Conservation (phyloP, 306 rosid species). For the Pueraria montana region DNA sequence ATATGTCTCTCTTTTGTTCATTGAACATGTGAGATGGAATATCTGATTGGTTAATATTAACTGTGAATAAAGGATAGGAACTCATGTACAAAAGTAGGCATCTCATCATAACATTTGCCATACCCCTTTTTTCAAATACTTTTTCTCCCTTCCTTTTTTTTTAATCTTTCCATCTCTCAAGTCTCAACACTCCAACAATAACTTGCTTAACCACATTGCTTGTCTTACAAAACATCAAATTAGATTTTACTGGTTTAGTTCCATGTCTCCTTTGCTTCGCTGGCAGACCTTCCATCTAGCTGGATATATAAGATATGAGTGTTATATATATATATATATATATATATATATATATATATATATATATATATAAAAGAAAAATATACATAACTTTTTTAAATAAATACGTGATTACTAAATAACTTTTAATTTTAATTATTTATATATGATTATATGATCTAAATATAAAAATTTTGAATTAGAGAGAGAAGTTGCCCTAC, state of each 20-base stretch:
- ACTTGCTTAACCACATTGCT: conserved; percentile 45
- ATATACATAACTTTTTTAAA: too few species aligned
- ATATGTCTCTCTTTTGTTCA: conserved; percentile 48
- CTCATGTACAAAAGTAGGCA: conserved; percentile 49
- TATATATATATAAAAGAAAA: too few species aligned
- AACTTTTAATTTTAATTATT: too few species aligned
- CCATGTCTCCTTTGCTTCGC: conserved; percentile 39
- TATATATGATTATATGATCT: too few species aligned
- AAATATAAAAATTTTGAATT: too few species aligned
- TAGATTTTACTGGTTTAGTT: conserved; percentile 22
- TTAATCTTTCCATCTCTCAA: neutral
- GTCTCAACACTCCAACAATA: conserved; percentile 26
- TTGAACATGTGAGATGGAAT: conserved; percentile 51
- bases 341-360: too few species aligned
- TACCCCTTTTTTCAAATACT: conserved; percentile 7
- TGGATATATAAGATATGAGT: conserved; percentile 39
- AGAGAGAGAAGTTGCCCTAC: conserved; percentile 52
- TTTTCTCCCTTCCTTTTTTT: conserved; percentile 10
- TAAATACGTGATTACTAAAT: too few species aligned
- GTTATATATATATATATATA: conserved; percentile 31
- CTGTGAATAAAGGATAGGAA: conserved; percentile 39
- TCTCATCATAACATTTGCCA: conserved; percentile 53
- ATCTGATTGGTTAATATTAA: conserved; percentile 48
- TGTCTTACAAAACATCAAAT: conserved; percentile 45
- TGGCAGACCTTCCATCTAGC: conserved; percentile 42